Evolutionary conservation across 106 monocot genomes (phyloP), one percentile per base, ranked within the genome.

Genomic region (Acorus gramineus): DNA sequence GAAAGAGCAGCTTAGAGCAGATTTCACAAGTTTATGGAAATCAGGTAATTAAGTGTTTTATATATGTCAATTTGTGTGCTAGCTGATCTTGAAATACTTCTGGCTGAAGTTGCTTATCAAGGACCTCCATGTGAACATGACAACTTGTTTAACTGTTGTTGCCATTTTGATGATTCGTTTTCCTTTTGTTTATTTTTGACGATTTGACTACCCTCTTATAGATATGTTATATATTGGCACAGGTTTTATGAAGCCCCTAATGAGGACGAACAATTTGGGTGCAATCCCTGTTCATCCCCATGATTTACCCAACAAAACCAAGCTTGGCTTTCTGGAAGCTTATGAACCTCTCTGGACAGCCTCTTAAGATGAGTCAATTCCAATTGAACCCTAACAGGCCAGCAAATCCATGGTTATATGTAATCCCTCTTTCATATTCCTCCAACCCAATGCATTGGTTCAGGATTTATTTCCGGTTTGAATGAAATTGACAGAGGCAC

Each of bases 1-100:
- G 98, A 73, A 84, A 85, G 52, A 98, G 85, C 77, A 98, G 98
- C 67, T 75, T 98, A 69, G 98, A 98, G 73, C 91, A 98, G 59
- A 98, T 98, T 67, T 92, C 98, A 57, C 63, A 57, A 64, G 85
- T 85, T 66, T 98, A 98, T 74, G 91, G 98, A 14, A 98, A 92
- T 66, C 98, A 98, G 87, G 98, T 98, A 28, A 28, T 28, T 0
- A 28, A 28, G 28, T 28, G 28, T 28, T 28, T 28, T 28, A 28
- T 28, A 28, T 28, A 28, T 28, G 28, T 28, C 28, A 28, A 0
- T 28, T 28, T 28, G 28, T 28, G 28, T n/a, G n/a, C n/a, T n/a
- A n/a, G n/a, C 28, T 28, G 28, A 28, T 28, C 28, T 28, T 28
- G 28, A 28, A 28, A 28, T 0, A 28, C 28, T 28, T n/a, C n/a